Evolutionary conservation across 805 yeast genomes (phyloP).

Genomic region (Candida arabinofermentans): DNA sequence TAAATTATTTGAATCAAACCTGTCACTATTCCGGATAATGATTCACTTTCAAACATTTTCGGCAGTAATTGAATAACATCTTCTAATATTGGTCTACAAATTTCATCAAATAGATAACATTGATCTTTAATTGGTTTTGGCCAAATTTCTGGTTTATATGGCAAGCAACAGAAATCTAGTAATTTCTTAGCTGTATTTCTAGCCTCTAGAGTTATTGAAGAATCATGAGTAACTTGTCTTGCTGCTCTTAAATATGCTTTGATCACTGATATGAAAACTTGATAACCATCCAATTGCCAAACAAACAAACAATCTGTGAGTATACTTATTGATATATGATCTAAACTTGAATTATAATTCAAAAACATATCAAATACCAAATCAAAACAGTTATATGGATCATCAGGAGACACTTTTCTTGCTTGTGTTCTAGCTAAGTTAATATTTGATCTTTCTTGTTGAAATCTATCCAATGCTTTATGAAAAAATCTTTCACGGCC

Average conservation of each 20-base stretch:
- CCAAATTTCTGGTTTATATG: slow-evolving; percentile 14
- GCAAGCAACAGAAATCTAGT: slow-evolving; percentile 13
- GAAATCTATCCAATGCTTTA: slow-evolving; percentile 13
- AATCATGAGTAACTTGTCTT: not conserved
- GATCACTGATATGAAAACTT: slow-evolving; percentile 12
- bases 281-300: slow-evolving; percentile 24
- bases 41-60: slow-evolving; percentile 6
- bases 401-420: slow-evolving; percentile 11
- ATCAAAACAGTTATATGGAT: slow-evolving; percentile 13
- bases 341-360: slow-evolving; percentile 3
- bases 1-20: slow-evolving; percentile 8
- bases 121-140: slow-evolving; percentile 11
- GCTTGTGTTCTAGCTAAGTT: slow-evolving; percentile 2
- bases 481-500: slow-evolving; percentile 11
- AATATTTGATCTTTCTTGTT: slow-evolving; percentile 4
- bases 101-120: slow-evolving; percentile 5
- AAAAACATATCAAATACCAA: slow-evolving; percentile 10
- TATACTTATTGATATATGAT: slow-evolving; percentile 5
- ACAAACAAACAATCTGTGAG: slow-evolving; percentile 19
- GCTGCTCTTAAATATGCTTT: slow-evolving; percentile 8
- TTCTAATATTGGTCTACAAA: slow-evolving; percentile 10
- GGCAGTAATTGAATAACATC: slow-evolving; percentile 5
- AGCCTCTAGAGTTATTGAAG: slow-evolving; percentile 2
- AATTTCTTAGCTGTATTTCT: slow-evolving; percentile 11
- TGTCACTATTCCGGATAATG: slow-evolving; percentile 5